Evolutionary conservation across 2,329 filamentous ascomycete genomes (phyloP).

Genomic region (Blastomyces percursus): DNA sequence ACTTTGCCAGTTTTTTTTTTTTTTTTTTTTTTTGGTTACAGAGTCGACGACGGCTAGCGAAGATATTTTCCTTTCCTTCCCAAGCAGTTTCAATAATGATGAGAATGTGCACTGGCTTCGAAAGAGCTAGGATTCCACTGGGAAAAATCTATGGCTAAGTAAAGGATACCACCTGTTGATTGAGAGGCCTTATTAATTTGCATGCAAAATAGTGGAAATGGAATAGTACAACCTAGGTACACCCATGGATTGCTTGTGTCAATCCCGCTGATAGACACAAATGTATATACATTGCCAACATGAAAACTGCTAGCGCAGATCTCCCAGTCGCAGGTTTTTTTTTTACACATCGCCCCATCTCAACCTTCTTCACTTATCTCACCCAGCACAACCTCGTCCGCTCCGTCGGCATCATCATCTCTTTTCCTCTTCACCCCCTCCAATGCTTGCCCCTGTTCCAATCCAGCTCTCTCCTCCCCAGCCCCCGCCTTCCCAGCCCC

Average conservation of each 20-base stretch:
- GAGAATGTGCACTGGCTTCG: too few species aligned
- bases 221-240: too few species aligned
- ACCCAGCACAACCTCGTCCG: background rate
- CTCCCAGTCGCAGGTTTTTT: background rate
- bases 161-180: too few species aligned
- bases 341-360: background rate
- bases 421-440: slow-evolving; percentile 15
- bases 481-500: slow-evolving; percentile 11
- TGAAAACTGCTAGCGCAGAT: background rate
- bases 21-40: too few species aligned
- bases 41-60: too few species aligned
- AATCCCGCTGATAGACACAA: background rate
- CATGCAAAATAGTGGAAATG: background rate
- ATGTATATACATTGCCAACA: too few species aligned
- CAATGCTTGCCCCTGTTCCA: background rate
- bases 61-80: too few species aligned
- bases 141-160: too few species aligned
- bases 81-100: too few species aligned
- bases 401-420: background rate
- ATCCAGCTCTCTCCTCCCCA: background rate
- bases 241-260: background rate
- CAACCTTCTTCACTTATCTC: background rate
- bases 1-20: too few species aligned
- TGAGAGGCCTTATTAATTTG: too few species aligned
- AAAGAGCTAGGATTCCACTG: too few species aligned